Evolutionary conservation across 2,329 filamentous ascomycete genomes (phyloP), one percentile per base, ranked within the genome.

Genomic region (Aspergillus quadricinctus): DNA sequence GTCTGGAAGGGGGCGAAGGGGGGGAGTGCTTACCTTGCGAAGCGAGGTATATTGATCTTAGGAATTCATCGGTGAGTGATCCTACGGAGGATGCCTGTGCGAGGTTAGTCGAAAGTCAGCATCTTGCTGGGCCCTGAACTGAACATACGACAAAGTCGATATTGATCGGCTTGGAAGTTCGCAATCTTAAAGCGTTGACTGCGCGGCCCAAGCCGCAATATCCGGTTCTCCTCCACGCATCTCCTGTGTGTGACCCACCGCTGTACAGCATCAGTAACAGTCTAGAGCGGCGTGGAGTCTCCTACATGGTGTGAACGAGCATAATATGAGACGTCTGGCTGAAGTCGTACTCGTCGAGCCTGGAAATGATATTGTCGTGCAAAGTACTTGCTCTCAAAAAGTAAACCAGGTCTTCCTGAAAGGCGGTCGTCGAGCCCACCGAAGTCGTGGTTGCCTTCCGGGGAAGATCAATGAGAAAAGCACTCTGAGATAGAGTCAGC

Each of bases 381-480:
- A 96, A 71, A 0, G 82, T 83, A 65, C 87, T 85, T 8, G 86
- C 87, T 55, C 78, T 74, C 3, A 95, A 75, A 66, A 94, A 96
- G 66, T 84, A 82, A 23, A 82, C 72, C 27, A 97, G 77, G 43
- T 93, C 88, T 56, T 83, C 80, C 21, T 84, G 84, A 69, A 96
- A 97, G 3, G 68, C 56, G 0, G 83, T 82, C 7, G 72, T 66
- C 9, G 64, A 58, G 59, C 52, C 57, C 2, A 61, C 56, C 11
- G 57, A 48, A 4, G 61, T 48, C 64, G 59, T 69, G 31, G 54
- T 55, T 37, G 67, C 76, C 72, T 61, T 74, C 57, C 64, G 72
- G 5, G 94, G 93, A 8, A 97, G 82, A 69, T 99, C 94, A 62
- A 99, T 92, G n/a, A 97, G 69, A 69, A 96, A 97, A 7, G 92